Conservation (phyloP, 257 asterid genomes). For the Jacaranda copaia region DNA sequence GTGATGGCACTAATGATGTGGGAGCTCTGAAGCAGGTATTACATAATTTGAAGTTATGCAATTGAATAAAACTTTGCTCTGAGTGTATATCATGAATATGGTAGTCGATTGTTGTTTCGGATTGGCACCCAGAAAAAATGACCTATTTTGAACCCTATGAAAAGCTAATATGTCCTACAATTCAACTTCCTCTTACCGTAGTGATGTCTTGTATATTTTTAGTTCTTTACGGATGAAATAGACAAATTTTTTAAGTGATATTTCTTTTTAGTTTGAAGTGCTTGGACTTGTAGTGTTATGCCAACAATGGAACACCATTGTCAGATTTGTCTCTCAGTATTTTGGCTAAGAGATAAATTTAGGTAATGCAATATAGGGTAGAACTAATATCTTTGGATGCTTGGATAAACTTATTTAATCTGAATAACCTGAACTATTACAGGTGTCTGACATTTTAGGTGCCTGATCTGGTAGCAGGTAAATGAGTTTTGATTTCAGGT, state of each 20-base stretch:
- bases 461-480: background rate
- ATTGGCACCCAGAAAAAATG: too few species aligned
- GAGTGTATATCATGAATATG: background rate
- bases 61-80: constrained; percentile 3
- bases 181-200: background rate
- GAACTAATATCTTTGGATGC: background rate
- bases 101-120: background rate
- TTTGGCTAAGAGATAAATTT: background rate
- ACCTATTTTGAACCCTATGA: too few species aligned
- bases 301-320: background rate
- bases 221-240: background rate
- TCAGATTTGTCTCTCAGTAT: background rate
- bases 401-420: background rate
- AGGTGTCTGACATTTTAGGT: background rate
- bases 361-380: background rate
- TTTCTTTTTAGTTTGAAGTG: background rate
- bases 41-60: background rate
- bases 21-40: constrained; percentile 98
- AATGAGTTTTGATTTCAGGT: background rate
- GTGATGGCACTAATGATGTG: constrained; percentile 99
- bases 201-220: background rate
- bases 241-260: background rate
- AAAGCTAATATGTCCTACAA: too few species aligned
- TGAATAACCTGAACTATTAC: background rate
- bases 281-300: background rate